Evolutionary conservation across 1,284 basidiomycete species (phyloP), one percentile per base, ranked within the genome.

Genomic region (Fomitiporia mediterranea): DNA sequence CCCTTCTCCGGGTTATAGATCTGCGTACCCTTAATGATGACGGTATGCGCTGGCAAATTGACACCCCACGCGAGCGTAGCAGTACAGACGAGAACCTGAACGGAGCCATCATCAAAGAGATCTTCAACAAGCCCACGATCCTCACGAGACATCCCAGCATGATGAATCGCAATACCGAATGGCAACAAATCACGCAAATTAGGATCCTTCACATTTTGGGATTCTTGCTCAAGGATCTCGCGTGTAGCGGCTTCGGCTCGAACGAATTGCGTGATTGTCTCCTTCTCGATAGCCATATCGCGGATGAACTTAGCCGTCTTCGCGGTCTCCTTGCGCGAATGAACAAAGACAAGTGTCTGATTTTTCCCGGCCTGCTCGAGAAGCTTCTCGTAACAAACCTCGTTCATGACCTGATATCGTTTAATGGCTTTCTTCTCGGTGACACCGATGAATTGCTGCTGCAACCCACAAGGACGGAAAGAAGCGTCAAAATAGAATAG

Each of bases 401-500:
- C 95, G 74, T 99, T 99, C 82, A 94, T 96, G 60, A 98, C 87
- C 68, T 98, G 94, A 68, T 96, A 91, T 3, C 97, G 85, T 72
- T 97, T 98, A 80, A 99, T 98, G 0, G 97, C 97, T 74, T 98
- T 99, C 80, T 98, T 98, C 76, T 99, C 97, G 0, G 96, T 98
- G 61, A 99, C 87, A 60, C 97, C 97, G 61, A 99, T 86, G 70
- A 98, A 98, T 67, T 98, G 94, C 65, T 98, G 95, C 68, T 96
- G 94, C 35, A 99, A 84, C 1, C 88, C 91, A 67, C 96, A 98
- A 8, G 97, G 97, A 46, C 97, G 83, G 68, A 91, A 94, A 0
- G 93, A 84, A 0, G 93, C 85, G 66, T 99, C 96, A 68, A 99
- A 99, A 77, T 95, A 97, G 77, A 99, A 98, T 0, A 99, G 75